Evolutionary conservation across 176 grass and related monocot genomes (phyloP), one percentile per base, ranked within the genome.

Genomic region (Musa troglodytarum): DNA sequence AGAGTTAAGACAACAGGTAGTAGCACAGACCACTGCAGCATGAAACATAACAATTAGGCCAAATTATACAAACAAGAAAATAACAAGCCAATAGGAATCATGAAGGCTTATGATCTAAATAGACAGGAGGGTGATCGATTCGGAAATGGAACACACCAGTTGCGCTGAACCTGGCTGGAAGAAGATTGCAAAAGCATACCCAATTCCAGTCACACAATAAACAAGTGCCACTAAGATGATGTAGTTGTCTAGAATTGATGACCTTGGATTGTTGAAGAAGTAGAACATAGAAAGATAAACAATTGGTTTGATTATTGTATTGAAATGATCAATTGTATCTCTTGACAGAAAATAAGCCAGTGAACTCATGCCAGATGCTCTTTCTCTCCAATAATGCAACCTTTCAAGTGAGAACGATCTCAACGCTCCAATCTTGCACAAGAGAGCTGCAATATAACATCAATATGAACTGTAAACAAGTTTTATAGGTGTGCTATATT

Each of bases 241-340:
- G 12, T 96, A 96, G 78, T 96, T 96, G 13, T 86, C 88, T 64
- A 83, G 82, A 59, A 96, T 89, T 11, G 92, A 91, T 24, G 92
- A 96, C n/a, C 92, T 81, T 0, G 92, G 92, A 12, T 96, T 91
- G 81, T 96, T 96, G 74, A 96, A 96, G 83, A 96, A 96, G 81
- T 96, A 96, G 80, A 96, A 96, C 88, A 96, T 96, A 62, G 88
- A 96, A 9, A 96, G 86, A 83, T 96, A 96, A 26, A 91, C 92
- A 1, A 96, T 86, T 3, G 92, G 92, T 79, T 96, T 96, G 69
- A 96, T 69, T 1, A 96, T 82, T 6, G 92, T 91, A 79, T 91
- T 96, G 76, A 96, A 96, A 81, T 96, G 92, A 53, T 91, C 92
- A 10, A 91, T 82, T 0, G 92, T 96, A 67, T 96, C 92, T 79